These are phyloP conservation scores for Colletotrichum sp. DNA, from an alignment of 2,329 filamentous ascomycete species.

Conservation along the genomic window DNA sequence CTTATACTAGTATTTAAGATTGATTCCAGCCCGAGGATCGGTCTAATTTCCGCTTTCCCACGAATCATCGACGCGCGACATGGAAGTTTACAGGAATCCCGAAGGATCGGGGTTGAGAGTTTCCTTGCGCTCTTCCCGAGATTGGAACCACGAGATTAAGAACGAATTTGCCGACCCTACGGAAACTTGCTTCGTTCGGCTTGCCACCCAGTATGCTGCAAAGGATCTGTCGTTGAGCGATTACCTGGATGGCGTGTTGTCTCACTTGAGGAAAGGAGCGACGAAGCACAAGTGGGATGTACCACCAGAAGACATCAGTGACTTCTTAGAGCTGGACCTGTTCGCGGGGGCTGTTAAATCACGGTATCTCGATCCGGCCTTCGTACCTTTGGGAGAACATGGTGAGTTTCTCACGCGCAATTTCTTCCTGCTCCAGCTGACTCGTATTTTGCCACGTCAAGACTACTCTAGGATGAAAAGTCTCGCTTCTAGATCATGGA, in stretches of 20 bases:
- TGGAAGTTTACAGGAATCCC: not conserved
- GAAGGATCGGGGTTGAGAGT: not conserved
- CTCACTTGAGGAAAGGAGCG: not conserved
- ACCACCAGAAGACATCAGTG: not conserved
- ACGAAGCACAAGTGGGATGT: not conserved
- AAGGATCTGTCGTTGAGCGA: not conserved
- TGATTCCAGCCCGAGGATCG: not conserved
- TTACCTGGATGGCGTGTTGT: slow-evolving; percentile 1
- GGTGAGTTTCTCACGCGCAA: not conserved
- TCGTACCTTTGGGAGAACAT: not conserved
- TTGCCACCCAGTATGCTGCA: not conserved
- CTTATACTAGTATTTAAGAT: not conserved
- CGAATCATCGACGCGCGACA: no score
- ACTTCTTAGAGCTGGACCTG: not conserved
- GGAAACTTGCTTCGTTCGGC: not conserved
- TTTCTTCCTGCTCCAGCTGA: not conserved
- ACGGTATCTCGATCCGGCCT: not conserved
- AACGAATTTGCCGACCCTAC: not conserved
- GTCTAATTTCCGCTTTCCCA: not conserved
- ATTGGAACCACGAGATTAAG: no score
- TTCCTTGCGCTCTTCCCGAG: not conserved
- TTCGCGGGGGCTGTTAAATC: not conserved
- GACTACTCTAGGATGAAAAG: not conserved
- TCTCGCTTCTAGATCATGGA: not conserved
- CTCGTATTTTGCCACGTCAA: not conserved